Conservation (phyloP, 805 yeast species). For the Yamadazyma akitaensis region DNA sequence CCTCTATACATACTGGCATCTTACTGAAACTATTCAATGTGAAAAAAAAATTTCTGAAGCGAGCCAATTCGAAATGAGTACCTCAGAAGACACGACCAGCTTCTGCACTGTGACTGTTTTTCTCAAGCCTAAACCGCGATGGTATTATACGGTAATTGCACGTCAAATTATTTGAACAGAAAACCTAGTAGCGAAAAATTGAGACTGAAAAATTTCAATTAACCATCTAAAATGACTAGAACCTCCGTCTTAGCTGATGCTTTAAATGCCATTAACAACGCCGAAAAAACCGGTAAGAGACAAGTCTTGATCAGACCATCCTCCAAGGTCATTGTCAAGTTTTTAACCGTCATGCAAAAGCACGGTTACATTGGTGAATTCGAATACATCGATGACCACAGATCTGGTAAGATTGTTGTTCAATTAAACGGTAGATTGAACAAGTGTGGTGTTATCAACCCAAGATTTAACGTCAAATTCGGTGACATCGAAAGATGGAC, state of each 20-base stretch:
- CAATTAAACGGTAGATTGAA: conserved; percentile 97
- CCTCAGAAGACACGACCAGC: neutral
- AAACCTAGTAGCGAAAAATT: neutral
- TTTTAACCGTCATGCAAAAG: conserved; percentile 94
- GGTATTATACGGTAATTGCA: neutral
- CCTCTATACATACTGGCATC: conserved; percentile 12
- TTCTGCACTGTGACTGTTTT: conserved; percentile 7
- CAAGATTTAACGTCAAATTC: conserved; percentile 96
- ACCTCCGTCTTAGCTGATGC: conserved; percentile 98
- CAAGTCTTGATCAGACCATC: conserved; percentile 98
- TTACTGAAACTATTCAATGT: conserved; percentile 4
- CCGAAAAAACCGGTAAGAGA: conserved; percentile 99
- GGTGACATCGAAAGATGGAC: conserved; percentile 98
- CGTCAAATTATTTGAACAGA: neutral
- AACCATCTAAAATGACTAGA: conserved; percentile 73
- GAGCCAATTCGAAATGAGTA: neutral
- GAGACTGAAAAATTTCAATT: conserved; percentile 3
- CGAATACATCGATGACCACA: conserved; percentile 98
- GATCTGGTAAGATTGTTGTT: conserved; percentile 96
- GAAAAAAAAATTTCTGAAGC: conserved; percentile 6
- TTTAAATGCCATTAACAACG: conserved; percentile 96
- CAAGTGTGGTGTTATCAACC: conserved; percentile 98
- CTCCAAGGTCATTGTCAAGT: conserved; percentile 96
- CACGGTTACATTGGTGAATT: conserved; percentile 99
- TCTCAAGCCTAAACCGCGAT: neutral